These are phyloP conservation scores for Gastrodia elata DNA, from an alignment of 106 monocot species.

Conservation along the genomic window DNA sequence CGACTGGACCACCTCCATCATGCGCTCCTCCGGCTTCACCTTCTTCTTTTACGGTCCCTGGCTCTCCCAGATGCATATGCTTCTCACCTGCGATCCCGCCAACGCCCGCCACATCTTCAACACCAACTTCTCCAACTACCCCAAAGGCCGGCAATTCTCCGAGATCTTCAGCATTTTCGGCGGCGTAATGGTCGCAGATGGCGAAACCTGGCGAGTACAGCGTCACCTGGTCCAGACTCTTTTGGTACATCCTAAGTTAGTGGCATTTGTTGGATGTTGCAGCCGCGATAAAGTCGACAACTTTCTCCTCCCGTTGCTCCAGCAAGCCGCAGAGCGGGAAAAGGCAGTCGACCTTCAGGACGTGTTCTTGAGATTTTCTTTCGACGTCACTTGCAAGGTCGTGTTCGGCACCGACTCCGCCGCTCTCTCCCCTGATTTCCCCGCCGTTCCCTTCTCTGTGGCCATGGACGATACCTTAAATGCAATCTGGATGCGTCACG, in stretches of 20 bases:
- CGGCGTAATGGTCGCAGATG: slow-evolving; percentile 41
- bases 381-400: slow-evolving; percentile 20
- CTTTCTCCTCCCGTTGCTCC: slow-evolving; percentile 26
- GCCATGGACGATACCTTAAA: slow-evolving; percentile 26
- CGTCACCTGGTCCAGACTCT: slow-evolving; percentile 22
- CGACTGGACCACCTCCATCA: slow-evolving; percentile 4
- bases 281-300: slow-evolving; percentile 32
- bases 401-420: slow-evolving; percentile 34
- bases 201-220: slow-evolving; percentile 26
- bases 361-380: slow-evolving; percentile 34
- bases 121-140: slow-evolving; percentile 34
- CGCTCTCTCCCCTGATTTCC: slow-evolving; percentile 21
- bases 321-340: neutral
- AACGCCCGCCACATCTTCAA: slow-evolving; percentile 42
- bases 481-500: slow-evolving; percentile 20
- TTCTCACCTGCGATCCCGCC: slow-evolving; percentile 30
- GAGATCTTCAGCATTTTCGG: slow-evolving; percentile 47
- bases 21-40: neutral
- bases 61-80: slow-evolving; percentile 4
- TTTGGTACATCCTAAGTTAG: slow-evolving; percentile 15
- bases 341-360: slow-evolving; percentile 26
- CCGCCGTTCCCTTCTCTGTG: slow-evolving; percentile 18
- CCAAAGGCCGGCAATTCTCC: slow-evolving; percentile 33
- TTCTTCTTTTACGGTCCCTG: slow-evolving; percentile 12
- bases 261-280: neutral